Evolutionary conservation across 768 basidiomycete genomes (phyloP), one percentile per base, ranked within the genome.

Genomic region (Kwoniella newhampshirensis): DNA sequence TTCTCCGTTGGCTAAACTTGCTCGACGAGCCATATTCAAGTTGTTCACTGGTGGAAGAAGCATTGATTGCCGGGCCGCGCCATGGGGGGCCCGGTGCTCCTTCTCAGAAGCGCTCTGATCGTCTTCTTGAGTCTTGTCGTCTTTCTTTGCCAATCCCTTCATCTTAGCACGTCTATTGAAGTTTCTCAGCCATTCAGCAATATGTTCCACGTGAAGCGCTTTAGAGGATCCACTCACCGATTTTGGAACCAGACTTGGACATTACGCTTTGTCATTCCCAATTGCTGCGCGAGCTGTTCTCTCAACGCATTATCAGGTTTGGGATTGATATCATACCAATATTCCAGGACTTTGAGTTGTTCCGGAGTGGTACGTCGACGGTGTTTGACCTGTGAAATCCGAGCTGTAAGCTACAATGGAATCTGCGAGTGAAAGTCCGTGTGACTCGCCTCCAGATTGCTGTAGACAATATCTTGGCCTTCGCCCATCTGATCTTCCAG

Each of bases 181-280:
- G 17, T 45, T 25, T 23, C 27, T 53, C 36, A 30, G 49, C 32
- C 26, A 15, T 47, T 47, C 20, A 26, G 4, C 47, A 32, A 17
- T 12, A 25, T 46, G 18, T 46, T 23, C 4, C 44, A 11, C 8
- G 28, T 36, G 23, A 47, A 36, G 13, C 6, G 18, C 11, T n/a
- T n/a, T 13, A 32, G 32, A 32, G 13, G 32, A 13, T 6, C 13
- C 15, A 59, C 71, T 54, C 27, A 71, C 75, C 75, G 62, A 49
- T 76, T 76, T 44, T 74, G 73, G 60, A 76, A 76, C 79, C 83
- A 81, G 55, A 94, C 93, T 83, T 98, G 93, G 1, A 98, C 89
- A n/a, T 90, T 91, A 59, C 93, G 81, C 20, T 91, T 85, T 9
- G 89, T 88, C 93, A 98, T 98, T 60, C 85, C 86, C 55, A 97